Percentiles rank a stretch among this genome's conserved stretches.
These are phyloP conservation scores for Novymonas esmeraldas DNA, from an alignment of 208 protist species.

Conservation along the genomic window DNA sequence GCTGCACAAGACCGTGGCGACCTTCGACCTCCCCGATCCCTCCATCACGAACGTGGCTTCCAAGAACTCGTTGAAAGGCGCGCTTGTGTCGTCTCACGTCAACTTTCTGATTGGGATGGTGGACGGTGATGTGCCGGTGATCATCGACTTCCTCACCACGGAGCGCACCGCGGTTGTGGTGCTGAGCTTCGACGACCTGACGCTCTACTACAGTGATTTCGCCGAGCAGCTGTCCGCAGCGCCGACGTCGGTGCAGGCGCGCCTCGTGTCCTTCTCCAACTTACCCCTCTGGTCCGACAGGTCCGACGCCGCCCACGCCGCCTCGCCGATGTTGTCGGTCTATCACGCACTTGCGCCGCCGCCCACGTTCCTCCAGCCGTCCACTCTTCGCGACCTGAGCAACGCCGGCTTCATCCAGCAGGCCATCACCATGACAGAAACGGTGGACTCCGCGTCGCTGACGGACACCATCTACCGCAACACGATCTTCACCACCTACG, in stretches of 20 bases:
- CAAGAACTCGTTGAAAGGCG: background rate
- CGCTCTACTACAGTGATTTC: conserved; percentile 34
- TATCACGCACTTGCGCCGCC: conserved; percentile 22
- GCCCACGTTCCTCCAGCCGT: background rate
- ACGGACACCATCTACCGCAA: conserved; percentile 1
- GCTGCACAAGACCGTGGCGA: conserved; percentile 17
- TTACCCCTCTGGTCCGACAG: conserved; percentile 49
- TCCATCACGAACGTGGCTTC: background rate
- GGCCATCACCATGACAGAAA: conserved; percentile 7
- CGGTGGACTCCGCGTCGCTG: conserved; percentile 21
- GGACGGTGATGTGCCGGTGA: background rate
- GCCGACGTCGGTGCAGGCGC: conserved; percentile 13
- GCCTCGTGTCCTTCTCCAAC: conserved; percentile 40
- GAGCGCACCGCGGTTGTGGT: conserved; percentile 24
- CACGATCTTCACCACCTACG: background rate
- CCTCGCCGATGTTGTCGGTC: conserved; percentile 7
- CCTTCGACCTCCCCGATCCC: conserved; percentile 7
- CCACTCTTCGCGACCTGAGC: background rate
- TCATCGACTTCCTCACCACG: conserved; percentile 24
- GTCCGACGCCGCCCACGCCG: conserved; percentile 10
- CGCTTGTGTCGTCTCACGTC: background rate
- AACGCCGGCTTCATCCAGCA: conserved; percentile 16
- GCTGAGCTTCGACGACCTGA: conserved; percentile 39
- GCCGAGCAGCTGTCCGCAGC: conserved; percentile 8
- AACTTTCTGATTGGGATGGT: conserved; percentile 14